These are phyloP conservation scores for Clathrospora elynae DNA, from an alignment of 2,329 filamentous ascomycete genomes.

Conservation along the genomic window DNA sequence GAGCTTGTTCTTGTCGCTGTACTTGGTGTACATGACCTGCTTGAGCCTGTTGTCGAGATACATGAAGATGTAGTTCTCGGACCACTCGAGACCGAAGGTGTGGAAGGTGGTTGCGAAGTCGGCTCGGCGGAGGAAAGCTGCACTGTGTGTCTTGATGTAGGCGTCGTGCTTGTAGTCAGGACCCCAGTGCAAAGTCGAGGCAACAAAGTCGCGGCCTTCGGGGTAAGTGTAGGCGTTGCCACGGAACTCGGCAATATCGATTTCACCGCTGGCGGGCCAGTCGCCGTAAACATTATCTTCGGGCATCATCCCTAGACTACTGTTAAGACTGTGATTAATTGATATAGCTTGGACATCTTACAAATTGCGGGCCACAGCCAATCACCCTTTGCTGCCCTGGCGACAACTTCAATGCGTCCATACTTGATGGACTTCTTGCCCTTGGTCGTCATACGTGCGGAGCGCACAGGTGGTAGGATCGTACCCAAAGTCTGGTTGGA, in stretches of 20 bases:
- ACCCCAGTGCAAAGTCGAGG: constrained; percentile 81
- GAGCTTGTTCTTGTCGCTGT: constrained; percentile 59
- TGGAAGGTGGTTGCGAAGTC: constrained; percentile 72
- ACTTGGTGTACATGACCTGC: constrained; percentile 76
- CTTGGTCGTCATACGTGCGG: constrained; percentile 76
- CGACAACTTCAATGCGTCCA: constrained; percentile 77
- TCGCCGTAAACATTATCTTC: constrained; percentile 70
- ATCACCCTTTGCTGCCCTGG: constrained; percentile 74
- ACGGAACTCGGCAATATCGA: constrained; percentile 78
- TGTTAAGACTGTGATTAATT: constrained; percentile 42
- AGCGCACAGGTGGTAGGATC: constrained; percentile 76
- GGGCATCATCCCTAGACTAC: constrained; percentile 56
- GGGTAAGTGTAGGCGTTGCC: constrained; percentile 77
- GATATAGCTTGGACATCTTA: constrained; percentile 1
- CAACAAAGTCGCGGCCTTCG: constrained; percentile 74
- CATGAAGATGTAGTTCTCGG: constrained; percentile 81
- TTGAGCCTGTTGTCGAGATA: constrained; percentile 79
- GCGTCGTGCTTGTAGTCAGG: constrained; percentile 29
- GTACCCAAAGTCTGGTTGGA: constrained; percentile 77
- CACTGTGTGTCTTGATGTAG: constrained; percentile 30
- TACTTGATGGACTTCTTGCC: constrained; percentile 75
- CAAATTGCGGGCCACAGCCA: constrained; percentile 91
- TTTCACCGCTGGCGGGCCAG: constrained; percentile 81
- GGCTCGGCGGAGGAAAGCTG: constrained; percentile 62
- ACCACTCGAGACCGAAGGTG: constrained; percentile 73